Conservation (phyloP, 1,284 basidiomycete genomes). For the Boletus semigastroideus region DNA sequence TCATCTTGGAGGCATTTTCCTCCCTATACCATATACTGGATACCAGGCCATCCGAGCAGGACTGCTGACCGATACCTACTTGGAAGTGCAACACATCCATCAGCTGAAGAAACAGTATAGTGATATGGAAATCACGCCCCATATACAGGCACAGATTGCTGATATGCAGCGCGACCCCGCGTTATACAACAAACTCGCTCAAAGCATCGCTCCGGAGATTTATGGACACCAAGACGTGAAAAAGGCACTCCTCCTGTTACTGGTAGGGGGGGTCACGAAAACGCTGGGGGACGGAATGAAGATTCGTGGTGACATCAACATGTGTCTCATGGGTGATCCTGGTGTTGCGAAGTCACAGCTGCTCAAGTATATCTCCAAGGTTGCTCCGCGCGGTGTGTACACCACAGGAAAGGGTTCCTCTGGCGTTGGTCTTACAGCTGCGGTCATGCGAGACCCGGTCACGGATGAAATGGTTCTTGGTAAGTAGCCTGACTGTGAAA, state of each 20-base stretch:
- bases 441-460: constrained; percentile 98
- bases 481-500: constrained; percentile 40
- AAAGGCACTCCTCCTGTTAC: constrained; percentile 90
- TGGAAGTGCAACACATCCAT: constrained; percentile 88
- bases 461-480: constrained; percentile 99
- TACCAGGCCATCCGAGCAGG: constrained; percentile 92
- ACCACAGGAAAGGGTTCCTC: constrained; percentile 98
- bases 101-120: constrained; percentile 98
- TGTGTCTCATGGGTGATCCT: constrained; percentile 99
- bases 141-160: constrained; percentile 73
- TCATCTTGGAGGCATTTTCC: constrained; percentile 86
- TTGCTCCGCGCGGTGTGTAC: constrained; percentile 96
- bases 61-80: constrained; percentile 94
- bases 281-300: constrained; percentile 97
- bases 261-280: constrained; percentile 97
- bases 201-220: constrained; percentile 96
- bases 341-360: constrained; percentile 99
- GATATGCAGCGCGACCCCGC: constrained; percentile 74
- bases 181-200: constrained; percentile 82
- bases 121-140: constrained; percentile 90
- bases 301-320: constrained; percentile 96
- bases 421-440: constrained; percentile 97
- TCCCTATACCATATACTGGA: constrained; percentile 88
- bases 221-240: constrained; percentile 99
- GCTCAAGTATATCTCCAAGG: constrained; percentile 98